A percentile compares a stretch with the other conserved stretches of the same genome.
Conservation (phyloP, 2,329 filamentous ascomycete genomes). For the Epichloe uncinata region DNA sequence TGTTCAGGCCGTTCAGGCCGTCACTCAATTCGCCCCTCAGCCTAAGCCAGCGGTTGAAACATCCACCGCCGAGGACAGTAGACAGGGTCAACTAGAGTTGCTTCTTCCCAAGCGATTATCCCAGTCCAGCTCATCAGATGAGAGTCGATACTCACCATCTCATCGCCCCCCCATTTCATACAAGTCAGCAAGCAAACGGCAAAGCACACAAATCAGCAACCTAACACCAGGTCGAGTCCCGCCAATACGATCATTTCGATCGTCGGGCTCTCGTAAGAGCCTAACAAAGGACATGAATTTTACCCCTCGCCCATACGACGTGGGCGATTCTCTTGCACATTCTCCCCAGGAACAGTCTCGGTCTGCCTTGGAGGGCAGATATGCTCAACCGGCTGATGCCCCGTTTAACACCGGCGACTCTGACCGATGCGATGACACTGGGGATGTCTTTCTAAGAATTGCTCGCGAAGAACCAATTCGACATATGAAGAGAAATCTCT, state of each 20-base stretch:
- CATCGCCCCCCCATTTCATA: slow-evolving; percentile 37
- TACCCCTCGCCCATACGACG: slow-evolving; percentile 29
- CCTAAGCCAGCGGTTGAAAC: slow-evolving; percentile 11
- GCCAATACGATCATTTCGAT: slow-evolving; percentile 43
- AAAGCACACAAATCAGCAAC: slow-evolving; percentile 18
- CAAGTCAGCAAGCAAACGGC: slow-evolving; percentile 24
- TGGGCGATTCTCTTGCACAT: slow-evolving; percentile 29
- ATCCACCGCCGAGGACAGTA: slow-evolving; percentile 9
- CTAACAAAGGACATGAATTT: slow-evolving; percentile 39
- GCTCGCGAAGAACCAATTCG: slow-evolving; percentile 37
- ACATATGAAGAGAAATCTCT: slow-evolving; percentile 21
- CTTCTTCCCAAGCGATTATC: slow-evolving; percentile 30
- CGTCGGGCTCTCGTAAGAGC: slow-evolving; percentile 43
- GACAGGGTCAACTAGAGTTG: slow-evolving; percentile 33
- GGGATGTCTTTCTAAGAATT: slow-evolving; percentile 46
- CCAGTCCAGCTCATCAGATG: slow-evolving; percentile 30
- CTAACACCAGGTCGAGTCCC: slow-evolving; percentile 30
- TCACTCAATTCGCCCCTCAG: background rate
- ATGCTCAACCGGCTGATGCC: background rate
- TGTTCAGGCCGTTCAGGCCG: slow-evolving; percentile 16
- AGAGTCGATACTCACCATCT: slow-evolving; percentile 27
- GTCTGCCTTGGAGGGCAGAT: slow-evolving; percentile 35
- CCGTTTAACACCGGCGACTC: background rate
- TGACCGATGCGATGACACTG: slow-evolving; percentile 32
- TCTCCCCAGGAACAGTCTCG: slow-evolving; percentile 34